Conservation (phyloP, 805 yeast genomes). For the Maudiozyma barnettii region DNA sequence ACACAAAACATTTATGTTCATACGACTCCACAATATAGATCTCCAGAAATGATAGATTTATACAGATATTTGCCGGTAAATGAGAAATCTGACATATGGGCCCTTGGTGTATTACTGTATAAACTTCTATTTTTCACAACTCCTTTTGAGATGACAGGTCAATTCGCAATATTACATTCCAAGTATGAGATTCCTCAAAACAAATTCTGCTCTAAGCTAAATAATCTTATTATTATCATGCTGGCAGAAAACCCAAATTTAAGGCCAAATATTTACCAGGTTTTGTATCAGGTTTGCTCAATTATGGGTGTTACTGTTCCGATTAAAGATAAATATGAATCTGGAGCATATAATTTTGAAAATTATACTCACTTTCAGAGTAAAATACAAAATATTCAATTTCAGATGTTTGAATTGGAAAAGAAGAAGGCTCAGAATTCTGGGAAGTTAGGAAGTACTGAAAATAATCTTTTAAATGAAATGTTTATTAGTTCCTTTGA, state of each 20-base stretch:
- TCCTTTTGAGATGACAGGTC: slow-evolving; percentile 82
- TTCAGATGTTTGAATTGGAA: slow-evolving; percentile 22
- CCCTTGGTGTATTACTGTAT: slow-evolving; percentile 83
- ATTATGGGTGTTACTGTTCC: slow-evolving; percentile 49
- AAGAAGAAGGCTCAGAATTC: slow-evolving; percentile 13
- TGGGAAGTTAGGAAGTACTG: slow-evolving; percentile 8
- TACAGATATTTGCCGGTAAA: slow-evolving; percentile 77
- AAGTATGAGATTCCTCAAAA: slow-evolving; percentile 76
- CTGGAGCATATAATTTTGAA: slow-evolving; percentile 48
- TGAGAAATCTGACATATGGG: slow-evolving; percentile 95
- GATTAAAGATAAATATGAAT: slow-evolving; percentile 33
- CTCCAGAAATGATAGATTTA: slow-evolving; percentile 94
- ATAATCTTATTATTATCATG: slow-evolving; percentile 69
- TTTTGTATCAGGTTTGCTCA: slow-evolving; percentile 52
- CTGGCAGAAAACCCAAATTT: slow-evolving; percentile 73
- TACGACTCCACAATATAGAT: slow-evolving; percentile 91
- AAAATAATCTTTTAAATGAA: slow-evolving; percentile 17
- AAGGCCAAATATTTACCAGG: slow-evolving; percentile 85
- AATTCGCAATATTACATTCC: slow-evolving; percentile 79
- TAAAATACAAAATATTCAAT: slow-evolving; percentile 24
- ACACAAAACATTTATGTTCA: slow-evolving; percentile 81
- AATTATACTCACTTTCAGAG: slow-evolving; percentile 45
- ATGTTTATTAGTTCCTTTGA: slow-evolving; percentile 24
- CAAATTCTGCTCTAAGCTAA: slow-evolving; percentile 58
- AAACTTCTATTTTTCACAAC: slow-evolving; percentile 89